Conservation (phyloP, 1,284 basidiomycete species). For the Papiliotrema fonsecae region DNA sequence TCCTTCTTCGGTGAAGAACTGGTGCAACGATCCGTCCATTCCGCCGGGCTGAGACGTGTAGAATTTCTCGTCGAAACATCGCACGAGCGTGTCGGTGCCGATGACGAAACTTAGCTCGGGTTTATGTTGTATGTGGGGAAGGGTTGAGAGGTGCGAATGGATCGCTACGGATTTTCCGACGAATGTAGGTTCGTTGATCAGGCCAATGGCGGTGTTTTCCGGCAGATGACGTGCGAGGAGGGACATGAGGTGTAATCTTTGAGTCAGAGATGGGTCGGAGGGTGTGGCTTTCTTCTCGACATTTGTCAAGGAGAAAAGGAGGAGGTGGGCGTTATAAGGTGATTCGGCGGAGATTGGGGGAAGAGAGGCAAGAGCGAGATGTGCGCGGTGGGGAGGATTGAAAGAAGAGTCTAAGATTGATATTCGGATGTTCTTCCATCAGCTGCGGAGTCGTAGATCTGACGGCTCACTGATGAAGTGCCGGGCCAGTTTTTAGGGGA, state of each 20-base stretch:
- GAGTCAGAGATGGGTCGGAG: constrained; percentile 64
- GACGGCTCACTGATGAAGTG: neutral
- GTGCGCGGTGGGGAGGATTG: constrained; percentile 87
- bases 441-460: too few relatives aligned
- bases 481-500: neutral
- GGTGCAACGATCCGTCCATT: constrained; percentile 42
- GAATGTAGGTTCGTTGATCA: constrained; percentile 84
- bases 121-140: neutral
- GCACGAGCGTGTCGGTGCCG: constrained; percentile 82
- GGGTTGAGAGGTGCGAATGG: constrained; percentile 52
- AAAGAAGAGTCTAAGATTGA: constrained; percentile 83
- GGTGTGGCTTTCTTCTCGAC: constrained; percentile 75
- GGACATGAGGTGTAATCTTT: constrained; percentile 78
- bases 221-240: constrained; percentile 57
- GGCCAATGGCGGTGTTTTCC: constrained; percentile 59
- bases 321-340: constrained; percentile 66
- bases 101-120: constrained; percentile 52
- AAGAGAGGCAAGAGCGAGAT: constrained; percentile 65
- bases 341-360: constrained; percentile 16
- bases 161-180: constrained; percentile 67
- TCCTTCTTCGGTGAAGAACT: constrained; percentile 45
- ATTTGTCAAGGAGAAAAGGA: constrained; percentile 82
- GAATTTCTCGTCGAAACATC: constrained; percentile 75
- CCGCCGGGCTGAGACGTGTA: constrained; percentile 52
- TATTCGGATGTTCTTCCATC: constrained; percentile 34